Evolutionary conservation across 805 yeast genomes (phyloP).

Genomic region (Teunomyces barrocoloradensis): DNA sequence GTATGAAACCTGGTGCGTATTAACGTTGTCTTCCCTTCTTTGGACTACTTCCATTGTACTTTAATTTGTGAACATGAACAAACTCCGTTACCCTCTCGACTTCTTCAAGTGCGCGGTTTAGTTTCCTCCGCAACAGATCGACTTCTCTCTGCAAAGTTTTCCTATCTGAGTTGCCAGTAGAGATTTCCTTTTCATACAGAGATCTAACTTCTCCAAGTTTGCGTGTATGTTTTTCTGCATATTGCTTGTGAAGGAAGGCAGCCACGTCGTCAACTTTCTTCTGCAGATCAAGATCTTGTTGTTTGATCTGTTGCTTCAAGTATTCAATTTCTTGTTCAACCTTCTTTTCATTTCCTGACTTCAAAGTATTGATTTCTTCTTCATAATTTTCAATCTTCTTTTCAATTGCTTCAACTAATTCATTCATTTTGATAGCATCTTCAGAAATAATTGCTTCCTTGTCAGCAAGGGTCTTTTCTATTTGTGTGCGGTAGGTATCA

Average conservation of each 20-base stretch:
- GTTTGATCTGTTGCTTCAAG: conserved; percentile 23
- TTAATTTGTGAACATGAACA: conserved; percentile 12
- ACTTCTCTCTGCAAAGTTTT: conserved; percentile 11
- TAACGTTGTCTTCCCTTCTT: conserved; percentile 1
- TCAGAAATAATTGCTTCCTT: conserved; percentile 32
- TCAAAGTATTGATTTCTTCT: conserved; percentile 11
- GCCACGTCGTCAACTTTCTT: conserved; percentile 60
- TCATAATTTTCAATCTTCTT: conserved; percentile 11
- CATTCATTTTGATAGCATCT: conserved; percentile 28
- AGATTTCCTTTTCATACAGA: conserved; percentile 13
- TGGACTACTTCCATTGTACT: conserved; percentile 7
- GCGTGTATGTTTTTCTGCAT: conserved; percentile 72
- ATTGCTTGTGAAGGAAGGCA: conserved; percentile 67
- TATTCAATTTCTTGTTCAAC: conserved; percentile 12
- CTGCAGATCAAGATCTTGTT: conserved; percentile 50
- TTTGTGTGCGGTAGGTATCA: background rate
- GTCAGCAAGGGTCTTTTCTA: conserved; percentile 12
- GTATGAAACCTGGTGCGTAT: too few relatives aligned
- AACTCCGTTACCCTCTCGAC: conserved; percentile 12
- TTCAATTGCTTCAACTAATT: conserved; percentile 23
- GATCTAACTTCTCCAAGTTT: conserved; percentile 59
- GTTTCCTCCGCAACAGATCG: conserved; percentile 13
- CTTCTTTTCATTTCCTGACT: conserved; percentile 7
- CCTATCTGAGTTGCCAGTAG: conserved; percentile 8
- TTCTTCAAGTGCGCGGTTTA: conserved; percentile 13